These are phyloP conservation scores for Dictyostelium discoideum DNA, from an alignment of 78 protist genomes.

Conservation along the genomic window DNA sequence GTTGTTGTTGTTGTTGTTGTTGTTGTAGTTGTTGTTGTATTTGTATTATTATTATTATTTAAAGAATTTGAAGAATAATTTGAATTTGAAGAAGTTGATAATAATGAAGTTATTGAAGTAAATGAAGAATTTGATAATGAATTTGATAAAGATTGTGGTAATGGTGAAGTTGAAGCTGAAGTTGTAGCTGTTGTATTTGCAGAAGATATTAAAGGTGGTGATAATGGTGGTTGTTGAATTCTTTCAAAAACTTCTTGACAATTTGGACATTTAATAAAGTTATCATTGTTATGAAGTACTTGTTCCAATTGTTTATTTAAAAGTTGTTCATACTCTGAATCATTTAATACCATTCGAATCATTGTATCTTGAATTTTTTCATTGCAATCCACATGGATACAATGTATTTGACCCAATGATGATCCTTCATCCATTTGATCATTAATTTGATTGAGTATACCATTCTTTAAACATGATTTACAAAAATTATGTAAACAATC, in stretches of 20 bases:
- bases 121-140: background rate
- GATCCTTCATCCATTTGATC: background rate
- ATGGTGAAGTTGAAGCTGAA: background rate
- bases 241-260: constrained; percentile 32
- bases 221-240: constrained; percentile 17
- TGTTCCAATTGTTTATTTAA: constrained; percentile 46
- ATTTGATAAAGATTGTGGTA: background rate
- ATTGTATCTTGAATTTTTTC: constrained; percentile 5
- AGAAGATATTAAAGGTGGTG: background rate
- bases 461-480: constrained; percentile 14
- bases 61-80: background rate
- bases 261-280: constrained; percentile 22
- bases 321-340: constrained; percentile 31
- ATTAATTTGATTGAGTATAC: constrained; percentile 6
- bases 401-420: background rate
- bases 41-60: background rate
- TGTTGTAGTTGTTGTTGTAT: background rate
- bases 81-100: background rate
- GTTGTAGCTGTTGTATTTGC: constrained; percentile 10
- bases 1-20: background rate
- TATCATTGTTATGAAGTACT: background rate
- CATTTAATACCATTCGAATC: constrained; percentile 2
- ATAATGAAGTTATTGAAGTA: background rate
- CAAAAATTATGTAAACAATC: constrained; percentile 69
- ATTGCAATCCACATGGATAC: background rate